Evolutionary conservation across 768 basidiomycete species (phyloP).

Genomic region (Termitomyces heimii): DNA sequence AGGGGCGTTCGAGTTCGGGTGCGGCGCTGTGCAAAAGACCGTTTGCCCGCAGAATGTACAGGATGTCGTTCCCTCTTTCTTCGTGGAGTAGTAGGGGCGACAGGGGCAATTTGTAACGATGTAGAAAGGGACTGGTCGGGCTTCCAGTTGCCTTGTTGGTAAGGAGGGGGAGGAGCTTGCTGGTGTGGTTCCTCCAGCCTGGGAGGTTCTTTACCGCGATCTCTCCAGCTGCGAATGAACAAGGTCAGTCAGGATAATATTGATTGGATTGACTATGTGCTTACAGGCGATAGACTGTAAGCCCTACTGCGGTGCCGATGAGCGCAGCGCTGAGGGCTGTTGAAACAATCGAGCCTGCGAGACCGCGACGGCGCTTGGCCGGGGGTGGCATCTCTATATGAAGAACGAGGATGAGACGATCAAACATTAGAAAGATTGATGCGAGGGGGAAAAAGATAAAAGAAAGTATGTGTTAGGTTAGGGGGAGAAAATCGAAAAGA

Average conservation of each 20-base stretch:
- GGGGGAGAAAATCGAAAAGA: neutral
- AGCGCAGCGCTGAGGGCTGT: constrained; percentile 82
- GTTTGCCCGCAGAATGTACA: neutral
- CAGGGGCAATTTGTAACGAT: constrained; percentile 20
- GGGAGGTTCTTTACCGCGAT: constrained; percentile 52
- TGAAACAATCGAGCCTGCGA: constrained; percentile 79
- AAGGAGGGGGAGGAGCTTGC: constrained; percentile 53
- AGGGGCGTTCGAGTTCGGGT: constrained; percentile 14
- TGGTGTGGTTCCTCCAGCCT: constrained; percentile 6
- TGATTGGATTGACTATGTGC: constrained; percentile 22
- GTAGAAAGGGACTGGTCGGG: constrained; percentile 21
- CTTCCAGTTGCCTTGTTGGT: constrained; percentile 56
- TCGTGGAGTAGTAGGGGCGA: constrained; percentile 15
- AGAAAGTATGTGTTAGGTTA: neutral
- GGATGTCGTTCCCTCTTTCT: constrained; percentile 4
- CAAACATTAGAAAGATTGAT: constrained; percentile 19
- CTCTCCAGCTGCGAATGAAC: constrained; percentile 57
- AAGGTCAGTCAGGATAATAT: constrained; percentile 2
- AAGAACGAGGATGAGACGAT: constrained; percentile 37
- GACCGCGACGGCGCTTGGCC: constrained; percentile 72
- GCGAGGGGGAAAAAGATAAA: constrained; percentile 9
- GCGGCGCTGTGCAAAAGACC: neutral
- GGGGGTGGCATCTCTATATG: constrained; percentile 72
- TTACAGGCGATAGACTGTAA: constrained; percentile 83
- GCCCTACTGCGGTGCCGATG: constrained; percentile 81